These are phyloP conservation scores for Barnettozyma californica DNA, from an alignment of 805 yeast species.

Conservation along the genomic window DNA sequence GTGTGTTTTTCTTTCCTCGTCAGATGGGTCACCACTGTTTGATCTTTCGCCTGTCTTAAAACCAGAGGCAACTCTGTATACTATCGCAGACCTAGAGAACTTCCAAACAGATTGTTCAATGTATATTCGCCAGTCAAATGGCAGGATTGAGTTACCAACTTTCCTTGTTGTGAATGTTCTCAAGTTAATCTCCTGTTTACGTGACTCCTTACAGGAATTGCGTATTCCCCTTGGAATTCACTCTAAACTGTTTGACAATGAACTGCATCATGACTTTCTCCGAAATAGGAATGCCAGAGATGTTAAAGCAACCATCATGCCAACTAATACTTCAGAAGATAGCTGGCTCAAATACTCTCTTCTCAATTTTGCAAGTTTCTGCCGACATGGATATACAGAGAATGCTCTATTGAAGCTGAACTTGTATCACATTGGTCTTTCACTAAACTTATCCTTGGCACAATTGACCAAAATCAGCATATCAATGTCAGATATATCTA, in stretches of 20 bases:
- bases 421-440: constrained; percentile 6
- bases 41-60: not conserved
- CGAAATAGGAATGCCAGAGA: not conserved
- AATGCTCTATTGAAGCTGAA: not conserved
- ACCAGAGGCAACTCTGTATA: not conserved
- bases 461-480: constrained; percentile 1
- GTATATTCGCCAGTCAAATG: not conserved
- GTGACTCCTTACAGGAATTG: constrained; percentile 1
- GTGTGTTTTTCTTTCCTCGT: not conserved
- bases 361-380: not conserved
- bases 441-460: not conserved
- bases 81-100: not conserved
- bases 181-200: not conserved
- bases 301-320: not conserved
- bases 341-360: not conserved
- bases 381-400: not conserved
- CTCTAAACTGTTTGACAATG: not conserved
- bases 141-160: not conserved
- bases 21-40: not conserved
- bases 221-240: not conserved
- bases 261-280: constrained; percentile 1
- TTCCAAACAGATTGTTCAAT: not conserved
- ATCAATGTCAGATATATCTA: constrained; percentile 8
- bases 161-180: not conserved
- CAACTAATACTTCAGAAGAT: not conserved